Conservation (phyloP, 2,329 filamentous ascomycete genomes). For the Monosporascus sp. region DNA sequence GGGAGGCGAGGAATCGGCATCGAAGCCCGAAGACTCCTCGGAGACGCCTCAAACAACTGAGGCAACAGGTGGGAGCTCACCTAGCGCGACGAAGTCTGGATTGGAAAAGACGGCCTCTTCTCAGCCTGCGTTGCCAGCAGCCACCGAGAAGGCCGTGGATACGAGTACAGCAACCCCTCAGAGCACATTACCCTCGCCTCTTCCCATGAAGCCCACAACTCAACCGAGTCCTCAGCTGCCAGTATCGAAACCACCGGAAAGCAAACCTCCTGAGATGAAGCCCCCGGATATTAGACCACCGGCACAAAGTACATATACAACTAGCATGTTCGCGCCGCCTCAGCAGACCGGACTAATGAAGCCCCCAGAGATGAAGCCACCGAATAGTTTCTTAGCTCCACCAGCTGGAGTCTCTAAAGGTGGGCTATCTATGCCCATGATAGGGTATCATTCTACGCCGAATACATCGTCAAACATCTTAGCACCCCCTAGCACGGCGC, state of each 20-base stretch:
- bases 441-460: constrained; percentile 27
- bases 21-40: constrained; percentile 3
- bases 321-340: constrained; percentile 28
- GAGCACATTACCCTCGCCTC: constrained; percentile 1
- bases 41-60: not conserved
- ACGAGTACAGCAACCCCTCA: constrained; percentile 1
- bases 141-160: constrained; percentile 4
- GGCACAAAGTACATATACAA: constrained; percentile 20
- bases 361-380: constrained; percentile 22
- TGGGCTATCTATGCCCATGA: constrained; percentile 29
- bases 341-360: constrained; percentile 22
- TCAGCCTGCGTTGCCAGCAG: constrained; percentile 3
- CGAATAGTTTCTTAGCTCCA: constrained; percentile 26
- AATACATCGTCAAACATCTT: constrained; percentile 33
- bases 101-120: constrained; percentile 1
- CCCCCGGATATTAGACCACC: constrained; percentile 21
- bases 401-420: constrained; percentile 23
- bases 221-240: constrained; percentile 9
- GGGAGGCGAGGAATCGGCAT: not conserved
- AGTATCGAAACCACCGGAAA: constrained; percentile 11
- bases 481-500: constrained; percentile 39
- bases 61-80: not conserved
- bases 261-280: constrained; percentile 18
- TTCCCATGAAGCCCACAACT: not conserved
- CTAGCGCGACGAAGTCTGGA: not conserved